Evolutionary conservation across 2,329 filamentous ascomycete species (phyloP).

Genomic region (Colletotrichum tropicicola): DNA sequence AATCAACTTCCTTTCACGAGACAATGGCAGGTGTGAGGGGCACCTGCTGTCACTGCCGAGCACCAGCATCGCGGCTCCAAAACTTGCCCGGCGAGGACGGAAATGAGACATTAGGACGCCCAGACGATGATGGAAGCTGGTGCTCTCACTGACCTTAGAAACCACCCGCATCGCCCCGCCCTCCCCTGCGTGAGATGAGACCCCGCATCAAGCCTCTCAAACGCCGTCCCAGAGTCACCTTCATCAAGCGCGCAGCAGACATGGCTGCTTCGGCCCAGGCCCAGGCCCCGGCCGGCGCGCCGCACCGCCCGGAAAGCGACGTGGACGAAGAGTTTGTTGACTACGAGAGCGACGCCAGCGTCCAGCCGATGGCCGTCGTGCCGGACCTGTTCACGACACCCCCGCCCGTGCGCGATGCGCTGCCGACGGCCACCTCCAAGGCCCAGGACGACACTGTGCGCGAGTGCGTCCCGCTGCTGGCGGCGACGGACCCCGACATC

Average conservation of each 20-base stretch:
- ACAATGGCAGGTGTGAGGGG: no score
- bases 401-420: conserved; percentile 71
- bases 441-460: conserved; percentile 75
- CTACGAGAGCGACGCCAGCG: conserved; percentile 17
- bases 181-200: conserved; percentile 29
- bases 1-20: conserved; percentile 21
- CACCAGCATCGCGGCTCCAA: neutral
- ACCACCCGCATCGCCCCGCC: neutral
- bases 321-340: conserved; percentile 31
- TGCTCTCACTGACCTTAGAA: neutral
- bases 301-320: conserved; percentile 10
- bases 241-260: conserved; percentile 34
- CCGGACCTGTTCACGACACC: conserved; percentile 65
- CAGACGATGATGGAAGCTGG: neutral
- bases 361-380: conserved; percentile 41
- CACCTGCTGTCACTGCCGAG: neutral
- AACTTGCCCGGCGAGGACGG: neutral
- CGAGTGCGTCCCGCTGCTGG: conserved; percentile 75
- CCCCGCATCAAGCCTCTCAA: conserved; percentile 31
- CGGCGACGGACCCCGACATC: conserved; percentile 57
- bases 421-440: conserved; percentile 79
- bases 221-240: conserved; percentile 43
- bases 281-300: neutral
- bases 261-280: conserved; percentile 28
- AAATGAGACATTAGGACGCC: neutral